Percentiles rank a stretch among this genome's conserved stretches.
Conservation (phyloP, 345 rosid genomes). For the Toxicodendron radicans region DNA sequence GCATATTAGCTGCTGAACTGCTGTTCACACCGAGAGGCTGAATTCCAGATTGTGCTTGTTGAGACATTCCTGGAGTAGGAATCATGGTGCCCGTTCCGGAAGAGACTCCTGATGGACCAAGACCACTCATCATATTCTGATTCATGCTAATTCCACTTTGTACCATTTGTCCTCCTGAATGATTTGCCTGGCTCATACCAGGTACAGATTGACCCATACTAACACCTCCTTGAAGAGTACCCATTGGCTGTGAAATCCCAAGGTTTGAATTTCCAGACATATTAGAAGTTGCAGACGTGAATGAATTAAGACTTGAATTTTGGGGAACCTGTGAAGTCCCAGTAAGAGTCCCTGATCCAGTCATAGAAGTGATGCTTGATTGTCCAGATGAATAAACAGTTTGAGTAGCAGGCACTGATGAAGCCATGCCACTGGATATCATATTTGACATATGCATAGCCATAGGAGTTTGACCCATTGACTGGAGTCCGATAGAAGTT, state of each 20-base stretch:
- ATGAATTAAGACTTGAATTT: conserved; percentile 56
- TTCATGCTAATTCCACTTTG: conserved; percentile 76
- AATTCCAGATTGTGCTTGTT: conserved; percentile 68
- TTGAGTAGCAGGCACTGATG: conserved; percentile 80
- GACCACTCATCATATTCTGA: conserved; percentile 72
- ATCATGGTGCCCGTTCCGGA: conserved; percentile 79
- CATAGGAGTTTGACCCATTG: conserved; percentile 79
- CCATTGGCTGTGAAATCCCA: conserved; percentile 76
- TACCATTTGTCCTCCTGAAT: conserved; percentile 74
- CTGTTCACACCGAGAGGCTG: conserved; percentile 60
- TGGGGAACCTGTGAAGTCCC: conserved; percentile 67
- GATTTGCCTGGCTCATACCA: conserved; percentile 83
- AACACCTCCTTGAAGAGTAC: conserved; percentile 48
- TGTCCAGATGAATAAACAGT: conserved; percentile 77
- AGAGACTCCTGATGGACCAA: conserved; percentile 65
- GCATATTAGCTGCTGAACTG: conserved; percentile 64
- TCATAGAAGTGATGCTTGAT: conserved; percentile 53
- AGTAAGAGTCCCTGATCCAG: conserved; percentile 63
- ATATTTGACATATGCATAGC: conserved; percentile 95
- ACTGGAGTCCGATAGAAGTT: conserved; percentile 68
- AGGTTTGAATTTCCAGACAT: conserved; percentile 64
- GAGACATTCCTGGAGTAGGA: conserved; percentile 89
- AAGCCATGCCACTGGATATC: conserved; percentile 90
- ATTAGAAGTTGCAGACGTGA: conserved; percentile 58
- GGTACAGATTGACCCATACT: conserved; percentile 52